Base-by-base conservation (phyloP, 2,329 filamentous ascomycete species). In the Hymenoscyphus scutula region DNA sequence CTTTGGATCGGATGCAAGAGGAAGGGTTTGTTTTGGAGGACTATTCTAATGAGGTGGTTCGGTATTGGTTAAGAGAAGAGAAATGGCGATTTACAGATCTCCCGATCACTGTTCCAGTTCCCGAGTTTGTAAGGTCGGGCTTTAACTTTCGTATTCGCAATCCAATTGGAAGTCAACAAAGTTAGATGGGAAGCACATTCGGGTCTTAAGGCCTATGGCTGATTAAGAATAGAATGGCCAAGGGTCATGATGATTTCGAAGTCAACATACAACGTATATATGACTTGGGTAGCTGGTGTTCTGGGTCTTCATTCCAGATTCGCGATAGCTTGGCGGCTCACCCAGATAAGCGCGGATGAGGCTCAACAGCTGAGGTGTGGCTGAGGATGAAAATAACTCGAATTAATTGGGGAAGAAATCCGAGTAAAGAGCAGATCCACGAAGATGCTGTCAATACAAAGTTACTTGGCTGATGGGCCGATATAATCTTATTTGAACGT, bases 1-100 rank as follows among this genome's bases (percentile, higher is more conserved):
- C 32, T n/a, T 13, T 56, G 7, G 54, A 34, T 15, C n/a, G 27
- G 5, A 29, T 56, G 1, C 2, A 29, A 5, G 5, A 5, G 23
- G 54, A 56, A 23, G 54, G 54, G 10, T 56, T 56, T 19, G 17
- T 56, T 30, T 32, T 23, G 54, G 53, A 37, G 27, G 30, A 34
- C 27, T 37, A 19, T n/a, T 34, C 53, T 2, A 34, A 56, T 13
- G 23, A 53, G 0, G 51, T 53, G 5, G 11, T 53, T 2, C 10
- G 23, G 8, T 27, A 29, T 27, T 53, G 51, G 51, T 2, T 53
- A 5, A 29, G 51, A 15, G 51, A 53, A 30, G 51, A 53, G 45
- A n/a, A 25, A n/a, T 51, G 19, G 45, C 23, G 6, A 7, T 51
- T 51, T 51, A 25, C 10, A 23, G 23, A 51, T 54, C 53, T 30